Base-by-base conservation (phyloP, 1,284 basidiomycete species). In the Pterulicium gracile region DNA sequence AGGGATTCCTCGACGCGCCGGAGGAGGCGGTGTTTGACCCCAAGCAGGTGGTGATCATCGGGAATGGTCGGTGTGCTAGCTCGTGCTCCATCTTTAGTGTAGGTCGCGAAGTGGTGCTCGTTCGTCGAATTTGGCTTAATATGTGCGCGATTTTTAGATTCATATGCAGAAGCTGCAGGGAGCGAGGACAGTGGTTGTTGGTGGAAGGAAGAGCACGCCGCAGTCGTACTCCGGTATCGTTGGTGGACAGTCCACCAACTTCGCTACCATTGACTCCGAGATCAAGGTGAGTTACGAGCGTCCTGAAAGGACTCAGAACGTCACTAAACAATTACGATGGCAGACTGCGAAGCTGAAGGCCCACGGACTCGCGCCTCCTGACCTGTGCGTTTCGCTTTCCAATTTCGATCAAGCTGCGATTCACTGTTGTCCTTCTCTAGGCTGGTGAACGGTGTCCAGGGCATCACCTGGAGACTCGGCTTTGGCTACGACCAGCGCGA, bases 191-290 rank as follows among this genome's bases (percentile, higher is more conserved):
- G 70, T 74, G 17, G 75, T 81, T 13, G 58, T 77, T 21, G 77
- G 76, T 19, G 77, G 77, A 20, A 69, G 70, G 51, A 56, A 66
- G 36, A 64, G 61, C 41, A 60, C 70, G 17, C 58, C 58, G n/a
- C 78, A 79, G 55, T 67, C 79, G 50, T 80, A 79, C 56, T 78
- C 75, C 50, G 77, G 77, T 14, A 72, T 70, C 34, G 77, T 80
- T 24, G 78, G 77, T 3, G 77, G 77, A 1, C 73, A 80, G 59
- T 76, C 73, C 3, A 71, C 69, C n/a, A 69, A 70, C 49, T 79
- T 74, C 55, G 62, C 68, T 0, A 69, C 65, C 2, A 74, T 81
- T 32, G 76, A 79, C 52, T 74, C 74, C 4, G 72, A 78, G 55
- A 65, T 79, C 49, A 79, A 78, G 67, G 72, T 69, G 48, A 43